phyloP scores from a whole-genome alignment of 129 eudicot species.

The Arctium minus region DNA sequence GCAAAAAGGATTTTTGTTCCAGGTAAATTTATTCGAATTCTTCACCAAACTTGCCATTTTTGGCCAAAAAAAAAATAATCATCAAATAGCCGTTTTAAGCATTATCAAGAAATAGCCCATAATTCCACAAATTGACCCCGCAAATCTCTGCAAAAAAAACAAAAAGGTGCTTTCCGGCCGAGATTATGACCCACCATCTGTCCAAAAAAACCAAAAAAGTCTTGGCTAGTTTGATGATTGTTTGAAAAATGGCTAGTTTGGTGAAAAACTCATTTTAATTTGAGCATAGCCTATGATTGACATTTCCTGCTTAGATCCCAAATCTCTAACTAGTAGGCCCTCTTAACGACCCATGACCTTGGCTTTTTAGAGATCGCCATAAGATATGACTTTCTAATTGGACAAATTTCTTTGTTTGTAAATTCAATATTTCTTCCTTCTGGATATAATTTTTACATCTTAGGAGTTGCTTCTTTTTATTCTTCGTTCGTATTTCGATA shows the following conservation, averaged over 20 bases:
- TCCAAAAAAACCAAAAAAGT: neutral
- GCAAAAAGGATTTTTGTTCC: constrained; percentile 88
- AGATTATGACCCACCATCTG: neutral
- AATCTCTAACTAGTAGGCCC: too few species aligned
- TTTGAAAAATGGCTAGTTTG: neutral
- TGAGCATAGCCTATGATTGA: neutral
- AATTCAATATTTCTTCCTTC: neutral
- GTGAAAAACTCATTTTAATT: neutral
- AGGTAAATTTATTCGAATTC: constrained; percentile 35
- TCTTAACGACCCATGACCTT: neutral
- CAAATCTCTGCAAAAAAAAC: neutral
- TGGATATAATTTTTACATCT: constrained; percentile 8
- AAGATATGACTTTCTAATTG: neutral
- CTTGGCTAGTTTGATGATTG: neutral
- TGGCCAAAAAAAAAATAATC: neutral
- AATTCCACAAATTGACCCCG: neutral
- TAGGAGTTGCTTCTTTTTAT: neutral
- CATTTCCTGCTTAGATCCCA: too few species aligned
- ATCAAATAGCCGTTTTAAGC: neutral
- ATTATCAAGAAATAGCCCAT: neutral
- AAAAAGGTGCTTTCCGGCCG: neutral
- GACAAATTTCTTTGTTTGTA: neutral
- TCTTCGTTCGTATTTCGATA: constrained; percentile 21
- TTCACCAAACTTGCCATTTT: neutral
- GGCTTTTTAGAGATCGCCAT: neutral